A percentile compares a stretch with the other conserved stretches of the same genome.
Evolutionary conservation across 1,284 basidiomycete species (phyloP).

Genomic region (Sanghuangporus weigelae): DNA sequence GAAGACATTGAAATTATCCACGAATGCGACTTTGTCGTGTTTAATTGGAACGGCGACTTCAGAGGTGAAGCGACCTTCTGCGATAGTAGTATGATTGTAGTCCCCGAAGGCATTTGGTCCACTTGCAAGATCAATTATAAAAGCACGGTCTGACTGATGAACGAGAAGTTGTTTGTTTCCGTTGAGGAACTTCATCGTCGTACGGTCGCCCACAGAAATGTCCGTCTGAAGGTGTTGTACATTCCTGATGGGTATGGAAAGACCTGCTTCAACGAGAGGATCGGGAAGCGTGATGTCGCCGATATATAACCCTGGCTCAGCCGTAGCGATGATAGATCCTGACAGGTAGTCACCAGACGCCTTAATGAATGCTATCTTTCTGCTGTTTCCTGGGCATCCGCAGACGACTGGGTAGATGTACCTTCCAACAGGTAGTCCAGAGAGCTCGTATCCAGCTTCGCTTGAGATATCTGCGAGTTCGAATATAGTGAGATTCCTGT

Average conservation of each 20-base stretch:
- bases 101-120: constrained; percentile 43
- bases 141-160: constrained; percentile 46
- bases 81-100: constrained; percentile 44
- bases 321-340: constrained; percentile 60
- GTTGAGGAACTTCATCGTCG: constrained; percentile 44
- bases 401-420: constrained; percentile 57
- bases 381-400: constrained; percentile 33
- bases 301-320: constrained; percentile 55
- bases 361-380: constrained; percentile 60
- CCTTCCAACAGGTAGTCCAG: constrained; percentile 55
- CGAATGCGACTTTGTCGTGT: constrained; percentile 39
- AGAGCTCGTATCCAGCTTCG: constrained; percentile 41
- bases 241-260: constrained; percentile 23
- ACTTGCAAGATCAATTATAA: constrained; percentile 47
- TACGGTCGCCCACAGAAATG: constrained; percentile 14
- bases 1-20: constrained; percentile 64
- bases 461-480: constrained; percentile 54
- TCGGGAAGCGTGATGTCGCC: constrained; percentile 50
- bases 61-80: constrained; percentile 47
- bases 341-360: constrained; percentile 52
- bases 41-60: constrained; percentile 43
- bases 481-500: constrained; percentile 54
- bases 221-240: constrained; percentile 23
- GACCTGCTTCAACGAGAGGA: constrained; percentile 14
- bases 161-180: constrained; percentile 49